Evolutionary conservation across 148 eudicot genomes (phyloP).

Genomic region (Camellia granthamiana): DNA sequence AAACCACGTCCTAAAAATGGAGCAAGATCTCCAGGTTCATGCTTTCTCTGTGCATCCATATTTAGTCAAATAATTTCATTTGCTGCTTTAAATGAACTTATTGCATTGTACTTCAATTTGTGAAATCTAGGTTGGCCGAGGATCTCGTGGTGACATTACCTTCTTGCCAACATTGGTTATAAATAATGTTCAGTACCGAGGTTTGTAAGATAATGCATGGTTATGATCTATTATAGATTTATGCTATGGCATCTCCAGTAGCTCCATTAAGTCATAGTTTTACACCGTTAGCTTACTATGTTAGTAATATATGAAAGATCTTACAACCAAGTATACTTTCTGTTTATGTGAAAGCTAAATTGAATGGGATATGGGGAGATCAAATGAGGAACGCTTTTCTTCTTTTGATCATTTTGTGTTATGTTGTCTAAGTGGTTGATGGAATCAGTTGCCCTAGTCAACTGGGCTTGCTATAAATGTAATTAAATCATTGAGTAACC

Average conservation of each 20-base stretch:
- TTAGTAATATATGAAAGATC: background rate
- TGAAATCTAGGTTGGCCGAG: constrained; percentile 65
- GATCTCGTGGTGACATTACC: constrained; percentile 88
- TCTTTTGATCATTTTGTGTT: background rate
- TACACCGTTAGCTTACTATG: background rate
- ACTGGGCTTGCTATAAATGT: no score
- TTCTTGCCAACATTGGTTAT: constrained; percentile 88
- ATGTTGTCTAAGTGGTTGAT: no score
- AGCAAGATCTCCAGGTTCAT: constrained; percentile 82
- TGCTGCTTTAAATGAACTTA: constrained; percentile 4
- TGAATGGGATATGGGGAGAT: background rate
- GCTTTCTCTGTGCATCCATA: background rate
- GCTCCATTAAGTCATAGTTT: background rate
- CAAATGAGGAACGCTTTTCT: background rate
- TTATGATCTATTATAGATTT: background rate
- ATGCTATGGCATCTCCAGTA: background rate
- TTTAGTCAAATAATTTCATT: background rate
- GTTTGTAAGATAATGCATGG: constrained; percentile 32
- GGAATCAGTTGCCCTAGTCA: no score
- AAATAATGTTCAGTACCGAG: constrained; percentile 87
- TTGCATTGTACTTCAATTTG: background rate
- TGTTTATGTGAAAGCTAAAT: background rate
- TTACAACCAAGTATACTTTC: background rate
- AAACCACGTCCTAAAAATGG: constrained; percentile 76
- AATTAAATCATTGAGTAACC: no score